Base-by-base conservation (phyloP, 1,284 basidiomycete genomes). In the Thelephora terrestris region DNA sequence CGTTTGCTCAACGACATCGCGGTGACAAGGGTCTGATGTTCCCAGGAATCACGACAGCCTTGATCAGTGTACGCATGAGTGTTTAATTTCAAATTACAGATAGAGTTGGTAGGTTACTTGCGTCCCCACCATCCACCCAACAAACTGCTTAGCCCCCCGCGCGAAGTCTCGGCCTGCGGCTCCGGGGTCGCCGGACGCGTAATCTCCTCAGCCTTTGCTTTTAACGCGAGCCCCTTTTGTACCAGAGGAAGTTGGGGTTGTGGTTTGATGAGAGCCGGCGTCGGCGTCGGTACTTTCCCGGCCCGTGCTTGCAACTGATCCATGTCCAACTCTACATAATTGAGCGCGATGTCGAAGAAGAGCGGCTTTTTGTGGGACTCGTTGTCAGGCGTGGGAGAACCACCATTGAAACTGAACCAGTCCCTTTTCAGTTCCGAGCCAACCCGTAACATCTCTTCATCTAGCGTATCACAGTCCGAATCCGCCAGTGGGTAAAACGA, bases 261-360 rank as follows among this genome's bases (percentile, higher is more conserved):
- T 32, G 46, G 46, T 25, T 44, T 48, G 10, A 37, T 46, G 4
- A 49, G 45, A 16, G 47, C 45, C 14, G 54, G 46, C 14, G 53
- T 7, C 25, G 52, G 49, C 9, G 51, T 52, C 2, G 63, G 53
- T n/a, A 54, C 59, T 65, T 79, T 82, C 1, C 90, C 90, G 4
- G 84, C 86, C 6, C 81, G 71, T 49, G 74, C 75, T 57, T 80
- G 68, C 48, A 95, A 66, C 45, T 77, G 71, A 42, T 90, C 86
- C 78, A 93, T 83, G 58, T 89, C 86, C 49, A 91, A 63, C 57
- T 85, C 80, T 48, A 91, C 81, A 58, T 94, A 95, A 65, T 94
- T 95, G 60, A 92, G 79, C n/a, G 91, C 92, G 55, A 91, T 86
- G 62, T 95, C 90, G 66, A 92, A 95, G 71, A 95, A 95, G 29